Percentiles rank a stretch among this genome's conserved stretches.
Evolutionary conservation across 1,139 yeast genomes (phyloP).

Genomic region (Blastobotrys aristatus): DNA sequence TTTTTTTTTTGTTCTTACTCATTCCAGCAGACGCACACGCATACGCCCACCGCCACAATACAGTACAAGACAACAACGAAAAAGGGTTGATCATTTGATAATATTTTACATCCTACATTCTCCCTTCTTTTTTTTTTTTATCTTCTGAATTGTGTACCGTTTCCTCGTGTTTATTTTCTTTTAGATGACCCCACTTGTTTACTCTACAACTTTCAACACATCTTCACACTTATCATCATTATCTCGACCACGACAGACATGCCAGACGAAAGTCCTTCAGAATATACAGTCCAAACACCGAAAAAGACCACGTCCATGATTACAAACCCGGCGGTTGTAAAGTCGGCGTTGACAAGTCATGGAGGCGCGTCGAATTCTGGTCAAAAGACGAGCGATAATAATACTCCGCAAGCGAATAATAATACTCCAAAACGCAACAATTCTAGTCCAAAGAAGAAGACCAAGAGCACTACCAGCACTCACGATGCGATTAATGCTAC

Average conservation of each 20-base stretch:
- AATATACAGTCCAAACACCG: not conserved
- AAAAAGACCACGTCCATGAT: conserved; percentile 16
- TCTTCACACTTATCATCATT: not conserved
- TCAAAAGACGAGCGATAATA: no score
- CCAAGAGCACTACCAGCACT: conserved; percentile 9
- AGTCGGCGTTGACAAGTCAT: conserved; percentile 26
- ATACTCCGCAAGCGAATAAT: no score
- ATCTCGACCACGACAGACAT: not conserved
- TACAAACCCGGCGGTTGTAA: conserved; percentile 29
- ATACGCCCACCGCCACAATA: no score
- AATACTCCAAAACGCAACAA: not conserved
- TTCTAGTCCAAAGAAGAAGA: not conserved
- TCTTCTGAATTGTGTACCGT: not conserved
- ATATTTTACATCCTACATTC: not conserved
- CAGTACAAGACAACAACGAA: not conserved
- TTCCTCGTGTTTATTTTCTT: not conserved
- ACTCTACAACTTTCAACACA: no score
- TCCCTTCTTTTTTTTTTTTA: not conserved
- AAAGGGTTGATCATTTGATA: not conserved
- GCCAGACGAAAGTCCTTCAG: not conserved
- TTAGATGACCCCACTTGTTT: conserved; percentile 1
- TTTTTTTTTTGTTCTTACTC: no score
- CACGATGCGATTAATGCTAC: conserved; percentile 9
- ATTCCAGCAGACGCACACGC: no score
- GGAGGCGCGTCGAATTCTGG: no score